Evolutionary conservation across 2,329 filamentous ascomycete genomes (phyloP), one percentile per base, ranked within the genome.

Genomic region (Talaromyces sp.): DNA sequence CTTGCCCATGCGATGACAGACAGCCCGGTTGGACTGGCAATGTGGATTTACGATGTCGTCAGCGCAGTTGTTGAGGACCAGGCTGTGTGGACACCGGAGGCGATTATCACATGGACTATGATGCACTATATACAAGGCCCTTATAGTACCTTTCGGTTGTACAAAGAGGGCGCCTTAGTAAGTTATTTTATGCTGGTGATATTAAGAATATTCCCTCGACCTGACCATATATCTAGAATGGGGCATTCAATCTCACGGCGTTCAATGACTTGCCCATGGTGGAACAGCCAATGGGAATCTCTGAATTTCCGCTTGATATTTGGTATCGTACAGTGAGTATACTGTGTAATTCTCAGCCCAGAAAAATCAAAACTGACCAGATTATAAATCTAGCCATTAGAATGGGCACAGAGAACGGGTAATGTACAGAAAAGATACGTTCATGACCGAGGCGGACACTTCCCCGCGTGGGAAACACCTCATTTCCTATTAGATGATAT

Each of bases 21-120:
- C 69, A 87, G 83, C 7, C 90, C 90, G 0, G 83, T 90, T 0
- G 88, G 83, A 0, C 75, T 91, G 2, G 78, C 93, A 1, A 84
- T 88, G 0, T 95, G 90, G 90, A 86, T 93, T 35, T 89, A 89
- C 65, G 90, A 93, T 74, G 21, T 24, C 21, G 24, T 51, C 26
- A 51, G 21, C 21, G 21, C 21, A 2, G 49, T n/a, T 51, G 49
- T 51, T 27, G 21, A 51, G 6, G n/a, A 51, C 19, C 49, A 9
- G 10, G 49, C 11, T 51, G 49, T 51, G 13, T 51, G 49, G 49
- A 27, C 49, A 2, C 49, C 49, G 7, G 49, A 51, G 14, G 24
- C 27, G 26, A 26, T 51, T 4, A 51, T 51, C 14, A 51, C 49
- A 51, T 51, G 49, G 49, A 51, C 49, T 14, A 51, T 51, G 49